phyloP scores from a whole-genome alignment of 768 basidiomycete genomes.

The Mycena leptocephala region DNA sequence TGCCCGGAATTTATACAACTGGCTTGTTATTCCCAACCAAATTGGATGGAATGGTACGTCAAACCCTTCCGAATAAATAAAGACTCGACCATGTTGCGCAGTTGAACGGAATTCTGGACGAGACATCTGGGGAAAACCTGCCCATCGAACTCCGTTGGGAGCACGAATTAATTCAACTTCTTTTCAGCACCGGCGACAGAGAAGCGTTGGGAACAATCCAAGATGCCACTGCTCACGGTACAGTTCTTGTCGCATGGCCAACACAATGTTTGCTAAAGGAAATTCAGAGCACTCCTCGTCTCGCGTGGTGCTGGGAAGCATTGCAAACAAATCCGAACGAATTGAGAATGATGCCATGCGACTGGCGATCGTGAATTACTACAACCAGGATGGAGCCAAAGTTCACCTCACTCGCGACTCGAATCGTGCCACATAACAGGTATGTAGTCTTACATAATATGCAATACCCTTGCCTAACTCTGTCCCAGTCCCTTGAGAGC shows the following conservation, averaged over 20 bases:
- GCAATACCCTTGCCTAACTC: too few species aligned
- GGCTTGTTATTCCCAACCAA: too few species aligned
- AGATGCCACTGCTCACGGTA: background rate
- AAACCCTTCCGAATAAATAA: background rate
- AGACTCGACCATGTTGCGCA: background rate
- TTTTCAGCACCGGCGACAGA: background rate
- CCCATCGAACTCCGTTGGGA: background rate
- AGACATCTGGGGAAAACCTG: background rate
- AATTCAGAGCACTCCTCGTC: background rate
- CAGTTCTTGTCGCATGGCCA: background rate
- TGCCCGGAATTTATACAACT: too few species aligned
- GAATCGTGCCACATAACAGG: too few species aligned
- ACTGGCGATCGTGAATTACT: too few species aligned
- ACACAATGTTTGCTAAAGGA: background rate
- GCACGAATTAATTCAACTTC: background rate
- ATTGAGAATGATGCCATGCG: background rate
- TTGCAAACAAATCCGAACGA: background rate
- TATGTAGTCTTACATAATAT: too few species aligned
- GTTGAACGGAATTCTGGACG: too few species aligned
- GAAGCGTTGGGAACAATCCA: too few species aligned
- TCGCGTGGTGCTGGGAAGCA: background rate
- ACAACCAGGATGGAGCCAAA: too few species aligned
- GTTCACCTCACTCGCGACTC: too few species aligned
- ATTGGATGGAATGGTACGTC: background rate
- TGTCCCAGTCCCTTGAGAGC: too few species aligned